Base-by-base conservation (phyloP, 2,329 filamentous ascomycete species). In the Fusarium sp. region DNA sequence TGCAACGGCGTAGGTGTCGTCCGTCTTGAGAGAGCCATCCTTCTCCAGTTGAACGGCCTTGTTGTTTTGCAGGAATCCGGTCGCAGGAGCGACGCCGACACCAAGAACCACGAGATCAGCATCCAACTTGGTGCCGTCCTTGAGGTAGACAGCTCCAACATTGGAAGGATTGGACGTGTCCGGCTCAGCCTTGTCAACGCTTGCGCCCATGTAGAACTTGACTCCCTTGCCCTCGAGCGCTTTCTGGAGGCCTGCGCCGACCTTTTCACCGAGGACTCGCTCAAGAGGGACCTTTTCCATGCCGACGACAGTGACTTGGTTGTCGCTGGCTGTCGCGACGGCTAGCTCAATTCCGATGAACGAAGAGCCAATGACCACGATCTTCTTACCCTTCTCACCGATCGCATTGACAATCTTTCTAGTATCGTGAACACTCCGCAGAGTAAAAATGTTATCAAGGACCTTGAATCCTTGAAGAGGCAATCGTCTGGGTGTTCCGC, bases 271-370 rank as follows among this genome's bases (percentile, higher is more conserved):
- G 82, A 99, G 93, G 6, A 99, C 91, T 22, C 94, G 90, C 82
- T 97, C 94, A 73, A 98, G 89, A 0, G 97, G 96, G 14, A 91
- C 91, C 68, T 90, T 90, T 80, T 98, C 95, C 93, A 95, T 96
- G 40, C 97, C 97, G 25, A 99, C 87, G 45, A 98, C 91, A 9
- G 93, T 93, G 17, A 99, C 95, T 10, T 92, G 85, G 81, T 99
- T 97, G 78, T 93, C 93, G 77, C 93, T 93, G 52, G 89, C 85
- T 0, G 93, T 92, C 0, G 97, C 92, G 73, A 95, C 97, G 70
- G 94, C 96, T n/a, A 97, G 90, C 83, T 99, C 97, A 94, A 99
- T 97, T 45, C 97, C 97, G 80, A 99, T 99, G 83, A 99, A 99
- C 1, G 95, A 97, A 68, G 93, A 96, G 45, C 97, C 97, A 63